These are phyloP conservation scores for Populus ilicifolia DNA, from an alignment of 345 rosid genomes.

Conservation along the genomic window DNA sequence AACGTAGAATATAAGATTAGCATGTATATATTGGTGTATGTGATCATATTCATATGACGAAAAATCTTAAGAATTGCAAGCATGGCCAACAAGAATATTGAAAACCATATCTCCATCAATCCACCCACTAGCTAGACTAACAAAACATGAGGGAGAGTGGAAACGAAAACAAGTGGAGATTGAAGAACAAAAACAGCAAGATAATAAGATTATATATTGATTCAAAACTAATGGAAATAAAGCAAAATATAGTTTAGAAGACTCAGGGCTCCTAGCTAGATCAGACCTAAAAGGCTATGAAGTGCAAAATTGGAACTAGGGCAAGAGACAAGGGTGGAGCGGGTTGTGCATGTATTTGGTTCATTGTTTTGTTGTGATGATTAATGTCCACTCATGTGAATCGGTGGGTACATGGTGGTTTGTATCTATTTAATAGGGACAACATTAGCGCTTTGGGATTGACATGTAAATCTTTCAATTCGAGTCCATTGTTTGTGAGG, in stretches of 20 bases:
- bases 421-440: constrained; percentile 28
- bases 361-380: constrained; percentile 39
- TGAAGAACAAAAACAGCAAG: not conserved
- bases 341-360: constrained; percentile 2
- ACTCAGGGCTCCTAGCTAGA: not conserved
- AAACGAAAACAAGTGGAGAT: not conserved
- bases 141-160: not conserved
- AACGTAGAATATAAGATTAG: too few species aligned
- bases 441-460: constrained; percentile 4
- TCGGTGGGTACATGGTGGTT: constrained; percentile 28
- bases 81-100: not conserved
- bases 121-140: not conserved
- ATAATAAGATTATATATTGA: not conserved
- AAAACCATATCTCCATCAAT: not conserved
- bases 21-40: too few species aligned
- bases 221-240: not conserved
- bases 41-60: not conserved
- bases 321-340: constrained; percentile 30
- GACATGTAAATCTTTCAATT: not conserved
- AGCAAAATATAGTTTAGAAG: not conserved
- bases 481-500: not conserved
- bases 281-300: not conserved
- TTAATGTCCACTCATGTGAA: constrained; percentile 31
- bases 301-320: constrained; percentile 15
- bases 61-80: not conserved